A percentile compares a stretch with the other conserved stretches of the same genome.
These are phyloP conservation scores for Boechera stricta DNA, from an alignment of 345 rosid species.

Conservation along the genomic window DNA sequence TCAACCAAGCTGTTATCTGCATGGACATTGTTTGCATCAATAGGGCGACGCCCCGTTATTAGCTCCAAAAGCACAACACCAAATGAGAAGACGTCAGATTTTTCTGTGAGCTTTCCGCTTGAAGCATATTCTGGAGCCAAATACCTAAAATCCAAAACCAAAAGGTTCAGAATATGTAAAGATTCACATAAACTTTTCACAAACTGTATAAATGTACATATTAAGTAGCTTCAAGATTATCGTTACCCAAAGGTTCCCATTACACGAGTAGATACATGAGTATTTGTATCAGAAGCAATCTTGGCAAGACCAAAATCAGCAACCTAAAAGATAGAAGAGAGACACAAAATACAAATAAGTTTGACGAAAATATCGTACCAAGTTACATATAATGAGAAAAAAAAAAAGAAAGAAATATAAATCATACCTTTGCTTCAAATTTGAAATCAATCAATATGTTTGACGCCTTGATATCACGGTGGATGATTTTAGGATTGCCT, in stretches of 20 bases:
- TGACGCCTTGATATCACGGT: conserved; percentile 87
- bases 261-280: conserved; percentile 92
- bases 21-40: conserved; percentile 55
- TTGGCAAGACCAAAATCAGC: conserved; percentile 97
- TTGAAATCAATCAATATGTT: conserved; percentile 82
- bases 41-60: conserved; percentile 76
- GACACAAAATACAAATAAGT: not conserved
- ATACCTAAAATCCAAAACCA: conserved; percentile 52
- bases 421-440: conserved; percentile 84
- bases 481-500: conserved; percentile 93
- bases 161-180: not conserved
- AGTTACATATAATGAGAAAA: not conserved
- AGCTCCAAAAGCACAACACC: conserved; percentile 81
- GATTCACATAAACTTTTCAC: not conserved
- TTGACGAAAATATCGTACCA: not conserved
- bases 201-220: not conserved
- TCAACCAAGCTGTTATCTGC: conserved; percentile 79
- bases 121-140: conserved; percentile 88
- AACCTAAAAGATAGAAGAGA: conserved; percentile 32
- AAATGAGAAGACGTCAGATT: conserved; percentile 82
- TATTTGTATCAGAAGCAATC: conserved; percentile 68
- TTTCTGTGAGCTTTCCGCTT: conserved; percentile 75
- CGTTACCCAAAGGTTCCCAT: conserved; percentile 76
- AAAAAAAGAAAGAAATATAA: not conserved
- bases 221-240: conserved; percentile 14